These are phyloP conservation scores for Miamiensis avidus DNA, from an alignment of 169 alveolate species.

Conservation along the genomic window DNA sequence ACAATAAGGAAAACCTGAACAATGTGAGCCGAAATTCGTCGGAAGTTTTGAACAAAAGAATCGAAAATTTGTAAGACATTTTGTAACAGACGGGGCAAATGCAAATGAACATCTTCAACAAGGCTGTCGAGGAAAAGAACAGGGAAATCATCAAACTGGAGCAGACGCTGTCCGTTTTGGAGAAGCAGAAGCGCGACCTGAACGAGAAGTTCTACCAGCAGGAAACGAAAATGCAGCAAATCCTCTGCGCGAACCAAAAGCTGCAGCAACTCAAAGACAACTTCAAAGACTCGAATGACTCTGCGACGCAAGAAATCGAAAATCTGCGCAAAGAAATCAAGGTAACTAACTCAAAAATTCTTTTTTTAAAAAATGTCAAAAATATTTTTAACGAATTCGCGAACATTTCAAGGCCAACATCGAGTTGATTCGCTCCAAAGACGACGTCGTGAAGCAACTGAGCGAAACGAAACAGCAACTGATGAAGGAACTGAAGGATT, in stretches of 20 bases:
- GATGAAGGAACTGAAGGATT: not conserved
- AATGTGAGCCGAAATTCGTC: not conserved
- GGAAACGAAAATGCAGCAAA: not conserved
- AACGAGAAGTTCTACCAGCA: not conserved
- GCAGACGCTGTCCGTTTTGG: not conserved
- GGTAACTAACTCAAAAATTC: not conserved
- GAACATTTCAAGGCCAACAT: too few relatives aligned
- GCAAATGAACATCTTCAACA: not conserved
- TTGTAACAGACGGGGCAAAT: not conserved
- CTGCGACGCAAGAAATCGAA: not conserved
- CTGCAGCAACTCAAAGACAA: not conserved
- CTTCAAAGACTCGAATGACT: not conserved
- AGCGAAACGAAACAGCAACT: not conserved
- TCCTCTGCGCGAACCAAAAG: not conserved
- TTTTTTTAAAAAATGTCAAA: too few relatives aligned
- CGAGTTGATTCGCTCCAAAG: not conserved
- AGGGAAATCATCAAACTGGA: not conserved
- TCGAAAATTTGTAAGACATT: not conserved
- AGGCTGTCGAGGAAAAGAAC: not conserved
- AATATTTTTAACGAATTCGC: too few relatives aligned
- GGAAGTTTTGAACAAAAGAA: not conserved
- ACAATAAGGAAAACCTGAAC: too few relatives aligned
- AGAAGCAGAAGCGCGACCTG: not conserved
- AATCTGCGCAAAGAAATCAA: not conserved
- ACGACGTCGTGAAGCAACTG: not conserved